Evolutionary conservation across 2,329 filamentous ascomycete species (phyloP), one percentile per base, ranked within the genome.

Genomic region (Cordyceps farinosa): DNA sequence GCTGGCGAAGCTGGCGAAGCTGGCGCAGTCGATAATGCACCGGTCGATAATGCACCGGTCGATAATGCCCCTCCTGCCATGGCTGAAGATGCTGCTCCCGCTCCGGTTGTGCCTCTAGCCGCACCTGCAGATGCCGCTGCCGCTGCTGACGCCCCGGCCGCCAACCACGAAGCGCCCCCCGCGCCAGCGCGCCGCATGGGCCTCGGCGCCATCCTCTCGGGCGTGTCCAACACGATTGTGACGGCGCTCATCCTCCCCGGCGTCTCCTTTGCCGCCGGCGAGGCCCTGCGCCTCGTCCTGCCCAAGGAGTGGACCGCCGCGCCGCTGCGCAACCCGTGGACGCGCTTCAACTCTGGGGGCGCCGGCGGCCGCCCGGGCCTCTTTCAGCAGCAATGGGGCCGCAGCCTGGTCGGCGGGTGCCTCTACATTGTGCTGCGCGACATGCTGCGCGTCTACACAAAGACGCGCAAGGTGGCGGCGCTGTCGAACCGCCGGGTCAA

Each of bases 331-430:
- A 70, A 64, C 59, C 63, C 67, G 13, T 74, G 69, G 67, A 63
- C 66, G 36, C 64, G 66, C 3, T 64, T 67, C 10, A 68, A 67
- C 3, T 53, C 65, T 17, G 67, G 66, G 11, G 36, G 44, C 32
- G 65, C 79, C 38, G 45, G 34, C 5, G 40, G 40, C 17, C 79
- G 83, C 3, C 84, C 85, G 0, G 88, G 90, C 0, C 79, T 98
- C 32, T 75, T 99, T 38, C 90, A 95, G 71, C 86, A 90, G 68
- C 87, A 88, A 64, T 98, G 95, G 92, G 95, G 92, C 1, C 83
- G 95, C 62, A 97, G 91, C 70, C 80, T 99, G 3, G 83, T 95
- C 1, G 95, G 95, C 1, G 95, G 95, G 0, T 95, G 91, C 72
- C 77, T 96, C 27, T 97, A 94, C 70, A 88, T 98, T 17, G 87